These are phyloP conservation scores for Saksenaea vasiformis DNA, from an alignment of 371 early-diverging fungal genomes.

Conservation along the genomic window DNA sequence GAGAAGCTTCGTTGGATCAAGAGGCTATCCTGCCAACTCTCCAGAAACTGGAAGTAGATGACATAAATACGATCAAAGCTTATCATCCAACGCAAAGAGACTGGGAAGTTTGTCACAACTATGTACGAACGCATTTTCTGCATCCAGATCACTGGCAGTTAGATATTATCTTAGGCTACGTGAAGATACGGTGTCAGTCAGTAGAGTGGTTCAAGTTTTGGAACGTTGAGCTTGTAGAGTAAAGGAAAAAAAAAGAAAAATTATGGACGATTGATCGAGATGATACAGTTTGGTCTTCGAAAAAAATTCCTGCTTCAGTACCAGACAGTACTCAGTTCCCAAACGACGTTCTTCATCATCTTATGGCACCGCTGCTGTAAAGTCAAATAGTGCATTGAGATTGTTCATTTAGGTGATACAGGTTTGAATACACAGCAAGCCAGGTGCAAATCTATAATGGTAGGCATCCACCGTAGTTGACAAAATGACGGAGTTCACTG, in stretches of 20 bases:
- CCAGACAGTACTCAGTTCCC: too few species aligned
- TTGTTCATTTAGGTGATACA: too few species aligned
- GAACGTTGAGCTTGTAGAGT: neutral
- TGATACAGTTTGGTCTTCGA: too few species aligned
- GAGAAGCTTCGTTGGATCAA: neutral
- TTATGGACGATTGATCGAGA: too few species aligned
- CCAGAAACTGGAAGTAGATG: neutral
- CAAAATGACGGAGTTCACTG: too few species aligned
- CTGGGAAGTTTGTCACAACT: neutral
- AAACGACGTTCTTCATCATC: too few species aligned
- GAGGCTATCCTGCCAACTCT: neutral
- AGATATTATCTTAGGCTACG: neutral
- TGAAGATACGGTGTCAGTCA: neutral
- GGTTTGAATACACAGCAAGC: too few species aligned
- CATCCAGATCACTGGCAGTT: neutral
- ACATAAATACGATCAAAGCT: neutral
- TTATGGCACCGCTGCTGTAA: too few species aligned
- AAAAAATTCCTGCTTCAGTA: too few species aligned
- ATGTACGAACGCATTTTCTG: neutral
- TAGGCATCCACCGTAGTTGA: too few species aligned
- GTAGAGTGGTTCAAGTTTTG: neutral
- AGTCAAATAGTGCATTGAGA: too few species aligned
- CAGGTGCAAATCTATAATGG: too few species aligned
- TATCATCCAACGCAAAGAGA: neutral
- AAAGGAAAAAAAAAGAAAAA: neutral